A percentile compares a stretch with the other conserved stretches of the same genome.
Evolutionary conservation across 2,329 filamentous ascomycete genomes (phyloP).

Genomic region (Calonectria montana): DNA sequence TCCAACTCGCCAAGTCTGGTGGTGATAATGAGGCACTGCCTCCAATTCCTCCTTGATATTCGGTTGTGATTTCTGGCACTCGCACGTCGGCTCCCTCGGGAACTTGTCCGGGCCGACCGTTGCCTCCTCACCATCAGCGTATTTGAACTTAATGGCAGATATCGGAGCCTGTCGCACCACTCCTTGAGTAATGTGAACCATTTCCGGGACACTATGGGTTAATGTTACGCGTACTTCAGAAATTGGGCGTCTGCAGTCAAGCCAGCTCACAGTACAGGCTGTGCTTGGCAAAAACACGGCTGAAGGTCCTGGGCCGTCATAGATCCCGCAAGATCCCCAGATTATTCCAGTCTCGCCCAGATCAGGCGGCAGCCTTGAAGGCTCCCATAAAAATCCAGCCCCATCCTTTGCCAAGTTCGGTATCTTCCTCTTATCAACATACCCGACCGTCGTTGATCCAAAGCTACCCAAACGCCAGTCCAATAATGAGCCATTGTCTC

Average conservation of each 20-base stretch:
- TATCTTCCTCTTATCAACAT: background rate
- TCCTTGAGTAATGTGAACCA: background rate
- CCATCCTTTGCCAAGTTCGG: background rate
- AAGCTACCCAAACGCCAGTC: background rate
- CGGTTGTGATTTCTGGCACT: background rate
- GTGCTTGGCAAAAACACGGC: background rate
- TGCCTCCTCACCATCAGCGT: background rate
- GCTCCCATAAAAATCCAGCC: background rate
- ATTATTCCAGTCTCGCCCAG: background rate
- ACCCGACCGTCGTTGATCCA: background rate
- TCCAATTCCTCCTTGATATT: background rate
- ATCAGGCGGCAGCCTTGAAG: background rate
- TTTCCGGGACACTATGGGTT: background rate
- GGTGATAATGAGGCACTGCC: background rate
- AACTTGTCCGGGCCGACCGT: background rate
- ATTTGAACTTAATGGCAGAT: background rate
- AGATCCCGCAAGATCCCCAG: background rate
- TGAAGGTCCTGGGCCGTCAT: background rate
- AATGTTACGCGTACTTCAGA: background rate
- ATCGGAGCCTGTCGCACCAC: background rate
- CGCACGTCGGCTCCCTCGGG: background rate
- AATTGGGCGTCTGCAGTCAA: background rate
- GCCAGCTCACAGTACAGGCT: constrained; percentile 1
- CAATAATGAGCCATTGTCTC: background rate
- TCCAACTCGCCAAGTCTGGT: background rate